These are phyloP conservation scores for Excoecaria cochinchinensis DNA, from an alignment of 345 rosid species.

Conservation along the genomic window DNA sequence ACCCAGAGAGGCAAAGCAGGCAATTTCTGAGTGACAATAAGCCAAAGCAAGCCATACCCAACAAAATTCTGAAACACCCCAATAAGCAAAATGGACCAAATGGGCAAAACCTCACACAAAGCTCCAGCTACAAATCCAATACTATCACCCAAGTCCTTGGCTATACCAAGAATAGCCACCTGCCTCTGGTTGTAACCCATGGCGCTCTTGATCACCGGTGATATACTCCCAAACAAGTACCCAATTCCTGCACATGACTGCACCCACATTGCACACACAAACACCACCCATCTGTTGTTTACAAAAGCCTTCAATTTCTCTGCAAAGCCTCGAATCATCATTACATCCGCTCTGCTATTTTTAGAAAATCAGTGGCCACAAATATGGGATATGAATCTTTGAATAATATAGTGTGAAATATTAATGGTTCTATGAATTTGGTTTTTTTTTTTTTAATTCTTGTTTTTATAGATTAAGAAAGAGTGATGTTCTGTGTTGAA, in stretches of 20 bases:
- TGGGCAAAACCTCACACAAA: conserved; percentile 56
- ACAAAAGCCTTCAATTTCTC: conserved; percentile 37
- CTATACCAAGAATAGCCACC: conserved; percentile 72
- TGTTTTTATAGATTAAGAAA: too few relatives aligned
- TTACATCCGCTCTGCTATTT: neutral
- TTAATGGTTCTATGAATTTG: too few relatives aligned
- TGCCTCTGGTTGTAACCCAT: conserved; percentile 76
- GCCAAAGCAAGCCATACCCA: conserved; percentile 80
- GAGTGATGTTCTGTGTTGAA: too few relatives aligned
- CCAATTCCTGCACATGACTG: conserved; percentile 79
- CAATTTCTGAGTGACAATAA: conserved; percentile 44
- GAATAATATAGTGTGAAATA: too few relatives aligned
- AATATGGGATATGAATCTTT: neutral
- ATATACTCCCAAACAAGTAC: conserved; percentile 80
- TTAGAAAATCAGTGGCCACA: neutral
- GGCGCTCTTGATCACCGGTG: conserved; percentile 64
- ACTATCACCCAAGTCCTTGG: conserved; percentile 77
- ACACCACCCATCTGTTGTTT: conserved; percentile 72
- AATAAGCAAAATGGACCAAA: conserved; percentile 57
- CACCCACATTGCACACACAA: conserved; percentile 83
- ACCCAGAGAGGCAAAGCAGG: conserved; percentile 79
- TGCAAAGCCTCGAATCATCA: conserved; percentile 26
- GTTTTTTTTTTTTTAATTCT: too few relatives aligned
- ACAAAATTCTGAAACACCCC: conserved; percentile 59
- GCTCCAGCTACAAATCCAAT: conserved; percentile 65